Evolutionary conservation across 371 early-diverging fungal species (phyloP), one percentile per base, ranked within the genome.

Genomic region (Apophysomyces sp.): DNA sequence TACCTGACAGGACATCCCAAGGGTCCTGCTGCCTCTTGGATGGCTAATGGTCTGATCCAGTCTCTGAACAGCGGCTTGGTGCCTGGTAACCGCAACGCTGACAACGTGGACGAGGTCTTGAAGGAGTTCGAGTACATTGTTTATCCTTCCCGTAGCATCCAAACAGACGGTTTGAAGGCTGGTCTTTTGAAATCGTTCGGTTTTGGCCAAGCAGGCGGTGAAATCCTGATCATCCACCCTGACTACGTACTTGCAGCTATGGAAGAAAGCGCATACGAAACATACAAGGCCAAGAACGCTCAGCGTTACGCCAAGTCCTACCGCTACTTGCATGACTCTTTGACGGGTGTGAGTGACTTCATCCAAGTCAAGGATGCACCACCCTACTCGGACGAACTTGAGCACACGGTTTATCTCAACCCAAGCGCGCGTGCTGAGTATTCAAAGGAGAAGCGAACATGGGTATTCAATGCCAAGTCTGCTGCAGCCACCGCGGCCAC

Each of bases 21-120:
- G 91, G 97, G 95, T 61, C 92, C 97, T 52, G 97, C 97, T 49
- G 97, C 97, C 51, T 92, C 94, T n/a, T 96, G 95, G 95, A 97
- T 97, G 97, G 87, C 95, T 67, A 96, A 96, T 82, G 96, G 97
- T 64, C 85, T 92, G 63, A 79, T 96, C 61, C 96, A 97, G 74
- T 80, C 87, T 54, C 81, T 97, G 61, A 86, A 92, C 68, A 92
- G 93, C 36, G 95, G 97, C 71, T 77, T 94, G 61, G 82, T 96
- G 49, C 97, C 97, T 27, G 97, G 97, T 60, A 97, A 97, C 83
- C 94, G 96, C 70, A 97, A 97, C 73, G 90, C 93, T 49, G 97
- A 97, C 81, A 97, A 97, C 77, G 89, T 95, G 51, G 96, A 93
- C 61, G 86, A 82, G 39, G 78, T 87, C 18, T 85, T 97, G 70